Evolutionary conservation across 1,139 yeast genomes (phyloP), one percentile per base, ranked within the genome.

Genomic region (Taiozyma onychis): DNA sequence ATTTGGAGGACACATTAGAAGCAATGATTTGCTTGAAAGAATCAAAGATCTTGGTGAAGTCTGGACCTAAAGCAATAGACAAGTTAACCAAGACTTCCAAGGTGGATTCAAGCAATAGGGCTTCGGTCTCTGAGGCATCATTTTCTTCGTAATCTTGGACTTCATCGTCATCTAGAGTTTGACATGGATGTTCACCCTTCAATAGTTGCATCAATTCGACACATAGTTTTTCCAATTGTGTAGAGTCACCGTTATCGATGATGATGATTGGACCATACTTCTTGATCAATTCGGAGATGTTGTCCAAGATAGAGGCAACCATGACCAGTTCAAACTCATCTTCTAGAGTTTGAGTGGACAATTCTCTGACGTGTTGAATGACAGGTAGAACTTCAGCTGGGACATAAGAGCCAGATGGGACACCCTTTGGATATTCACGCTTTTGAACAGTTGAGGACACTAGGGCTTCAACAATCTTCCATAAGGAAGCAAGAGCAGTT

Each of bases 91-190:
- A 75, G 32, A 89, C 93, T 68, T 93, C 98, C 61, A 88, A 75
- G 41, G 96, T 88, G 56, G 89, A 78, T 65, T 91, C 98, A 61
- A 84, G 83, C 56, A 91, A 77, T 59, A 90, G 77, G 41, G 90
- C 89, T 59, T 91, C 98, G 56, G 89, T 79, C 73, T 93, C 99
- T 41, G 96, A 84, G 44, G 90, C 77, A 64, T 87, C 95, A 52
- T 76, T 77, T 51, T 76, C 82, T 56, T 71, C 76, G 51, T 73
- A 81, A 53, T 68, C 74, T 52, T 75, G 77, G 46, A 66, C 45
- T 50, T 77, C 83, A 52, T 73, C 79, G 48, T 80, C 85, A 48
- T 76, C 83, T 50, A 80, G 77, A 44, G 82, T 71, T 76, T 90
- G 97, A 66, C 93, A 87, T 49, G 85, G 77, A 65, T 91, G 98